Evolutionary conservation across 192 early-diverging fungal species (phyloP).

Genomic region (Diversispora eburnea): DNA sequence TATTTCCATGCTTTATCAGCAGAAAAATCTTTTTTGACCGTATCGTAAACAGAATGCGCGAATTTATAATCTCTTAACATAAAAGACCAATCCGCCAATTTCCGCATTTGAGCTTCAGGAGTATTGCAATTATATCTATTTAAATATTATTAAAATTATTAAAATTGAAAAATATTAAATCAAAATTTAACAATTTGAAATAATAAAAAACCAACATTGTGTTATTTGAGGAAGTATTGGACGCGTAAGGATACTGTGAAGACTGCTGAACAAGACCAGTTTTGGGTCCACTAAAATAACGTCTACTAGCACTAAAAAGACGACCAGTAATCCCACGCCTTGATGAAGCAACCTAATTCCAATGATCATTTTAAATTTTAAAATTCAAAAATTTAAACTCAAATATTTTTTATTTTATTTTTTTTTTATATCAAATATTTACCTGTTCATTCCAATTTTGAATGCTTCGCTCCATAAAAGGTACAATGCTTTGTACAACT

Average conservation of each 20-base stretch:
- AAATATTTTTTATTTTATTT: too few relatives aligned
- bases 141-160: background rate
- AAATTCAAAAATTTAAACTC: background rate
- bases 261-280: slow-evolving; percentile 41
- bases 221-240: slow-evolving; percentile 35
- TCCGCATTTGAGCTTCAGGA: slow-evolving; percentile 89
- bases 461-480: slow-evolving; percentile 85
- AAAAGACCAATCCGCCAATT: slow-evolving; percentile 93
- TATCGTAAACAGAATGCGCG: slow-evolving; percentile 87
- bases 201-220: slow-evolving; percentile 32
- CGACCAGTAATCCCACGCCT: slow-evolving; percentile 87
- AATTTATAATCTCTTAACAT: slow-evolving; percentile 94
- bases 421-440: background rate
- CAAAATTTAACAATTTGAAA: slow-evolving; percentile 35
- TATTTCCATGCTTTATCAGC: slow-evolving; percentile 75
- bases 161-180: background rate
- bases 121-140: slow-evolving; percentile 63
- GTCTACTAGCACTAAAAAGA: slow-evolving; percentile 75
- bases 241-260: slow-evolving; percentile 34
- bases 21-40: slow-evolving; percentile 79
- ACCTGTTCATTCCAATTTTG: slow-evolving; percentile 85
- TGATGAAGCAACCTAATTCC: slow-evolving; percentile 63
- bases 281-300: slow-evolving; percentile 72
- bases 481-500: slow-evolving; percentile 73
- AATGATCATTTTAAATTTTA: background rate